Base-by-base conservation (phyloP, 148 eudicot species). In the Vaccinium corymbosum region DNA sequence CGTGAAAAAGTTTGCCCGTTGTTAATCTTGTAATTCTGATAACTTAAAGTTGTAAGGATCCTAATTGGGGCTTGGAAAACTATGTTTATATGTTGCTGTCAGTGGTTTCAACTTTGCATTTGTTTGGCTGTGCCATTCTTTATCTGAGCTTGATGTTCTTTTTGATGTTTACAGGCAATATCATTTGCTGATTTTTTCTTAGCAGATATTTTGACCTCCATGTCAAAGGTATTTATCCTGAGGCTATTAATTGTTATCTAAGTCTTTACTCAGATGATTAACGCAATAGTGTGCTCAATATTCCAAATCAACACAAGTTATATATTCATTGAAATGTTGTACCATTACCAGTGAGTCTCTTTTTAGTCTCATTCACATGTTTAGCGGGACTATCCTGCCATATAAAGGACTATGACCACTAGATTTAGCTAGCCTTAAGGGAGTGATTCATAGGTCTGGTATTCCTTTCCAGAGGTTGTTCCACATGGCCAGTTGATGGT, bases 201-300 rank as follows among this genome's bases (percentile, higher is more conserved):
- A 93, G 99, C 98, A 88, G 99, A 97, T 90, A 97, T 95, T 85
- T 88, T 97, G 85, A 97, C 99, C 75, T 97, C 99, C 14, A 97
- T 97, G 99, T 91, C 99, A 35, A 97, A 97, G 99, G 99, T 97
- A 91, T 78, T 86, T 84, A 80, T 84, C 61, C 38, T 4, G 19
- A 38, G 46, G 73, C 51, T 56, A 9, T 49, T 59, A n/a, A 16
- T 75, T 50, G 42, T 42, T 51, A 7, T 62, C 20, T 35, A 17
- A 50, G 81, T 53, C 70, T 73, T 61, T 50, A n/a, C 29, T 78
- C 6, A 6, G 14, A 62, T 78, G 82, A 7, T 75, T 57, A n/a
- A 50, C 19, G 53, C 13, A 53, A 62, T 3, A n/a, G 52, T 4
- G 16, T 79, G 20, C 50, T 61, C 48, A 3, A 16, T 48, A 49